Percentiles rank a stretch among this genome's conserved stretches.
phyloP scores from a whole-genome alignment of 225 moss, liverwort and hornwort species.

The Pleurozium schreberi region DNA sequence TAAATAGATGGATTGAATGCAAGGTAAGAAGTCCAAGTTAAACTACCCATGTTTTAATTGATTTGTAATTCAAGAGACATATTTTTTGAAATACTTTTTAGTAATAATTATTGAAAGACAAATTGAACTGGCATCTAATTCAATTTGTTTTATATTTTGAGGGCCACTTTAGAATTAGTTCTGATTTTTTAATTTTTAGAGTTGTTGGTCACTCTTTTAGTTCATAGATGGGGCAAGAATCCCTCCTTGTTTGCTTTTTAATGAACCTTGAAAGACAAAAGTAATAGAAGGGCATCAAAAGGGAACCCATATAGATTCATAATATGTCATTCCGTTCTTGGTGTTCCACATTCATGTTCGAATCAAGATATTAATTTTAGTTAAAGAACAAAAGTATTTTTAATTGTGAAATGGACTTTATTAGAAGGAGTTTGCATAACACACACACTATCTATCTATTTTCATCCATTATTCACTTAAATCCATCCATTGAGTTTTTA shows the following conservation, averaged over 20 bases:
- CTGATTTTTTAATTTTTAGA: neutral
- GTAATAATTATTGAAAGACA: neutral
- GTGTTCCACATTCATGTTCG: neutral
- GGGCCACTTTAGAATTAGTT: neutral
- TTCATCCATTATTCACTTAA: neutral
- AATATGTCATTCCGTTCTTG: neutral
- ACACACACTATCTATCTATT: neutral
- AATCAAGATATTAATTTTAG: neutral
- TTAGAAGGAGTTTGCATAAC: neutral
- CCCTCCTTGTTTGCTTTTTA: too few relatives aligned
- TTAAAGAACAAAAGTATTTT: neutral
- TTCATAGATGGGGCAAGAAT: neutral
- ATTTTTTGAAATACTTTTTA: neutral
- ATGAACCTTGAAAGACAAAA: neutral
- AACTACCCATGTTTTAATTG: neutral
- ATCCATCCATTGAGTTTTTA: neutral
- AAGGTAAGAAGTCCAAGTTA: neutral
- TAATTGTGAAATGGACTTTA: neutral
- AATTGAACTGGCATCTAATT: neutral
- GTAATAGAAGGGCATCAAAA: neutral
- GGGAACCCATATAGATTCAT: neutral
- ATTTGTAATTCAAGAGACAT: neutral
- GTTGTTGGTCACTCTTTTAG: neutral
- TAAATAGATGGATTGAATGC: neutral
- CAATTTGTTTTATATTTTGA: neutral